These are phyloP conservation scores for Cercospora sojina DNA, from an alignment of 2,329 filamentous ascomycete genomes.

Conservation along the genomic window DNA sequence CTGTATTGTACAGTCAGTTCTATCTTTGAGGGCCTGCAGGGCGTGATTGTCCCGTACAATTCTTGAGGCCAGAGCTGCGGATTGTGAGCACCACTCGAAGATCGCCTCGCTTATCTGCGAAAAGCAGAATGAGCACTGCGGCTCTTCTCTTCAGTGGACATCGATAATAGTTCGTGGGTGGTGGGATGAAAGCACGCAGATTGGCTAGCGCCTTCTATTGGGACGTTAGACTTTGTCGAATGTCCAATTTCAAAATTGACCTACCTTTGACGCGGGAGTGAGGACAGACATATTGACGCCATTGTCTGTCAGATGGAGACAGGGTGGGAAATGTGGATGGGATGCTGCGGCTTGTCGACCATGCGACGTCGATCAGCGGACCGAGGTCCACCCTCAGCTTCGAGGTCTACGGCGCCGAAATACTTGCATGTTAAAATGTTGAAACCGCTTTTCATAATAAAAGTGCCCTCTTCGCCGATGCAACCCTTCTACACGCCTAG, in stretches of 20 bases:
- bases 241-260: not conserved
- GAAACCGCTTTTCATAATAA: not conserved
- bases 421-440: not conserved
- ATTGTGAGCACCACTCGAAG: conserved; percentile 66
- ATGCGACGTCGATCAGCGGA: conserved; percentile 16
- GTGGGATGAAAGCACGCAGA: conserved; percentile 56
- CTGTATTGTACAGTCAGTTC: conserved; percentile 45
- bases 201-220: conserved; percentile 52
- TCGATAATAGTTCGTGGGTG: conserved; percentile 56
- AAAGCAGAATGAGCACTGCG: conserved; percentile 83
- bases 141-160: conserved; percentile 67
- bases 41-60: conserved; percentile 45
- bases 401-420: conserved; percentile 8
- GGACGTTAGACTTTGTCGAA: not conserved
- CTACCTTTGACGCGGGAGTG: conserved; percentile 37
- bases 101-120: conserved; percentile 78
- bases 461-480: not conserved
- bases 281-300: conserved; percentile 36
- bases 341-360: not conserved
- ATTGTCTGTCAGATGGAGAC: conserved; percentile 19
- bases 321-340: conserved; percentile 7
- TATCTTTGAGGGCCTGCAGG: not conserved
- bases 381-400: conserved; percentile 10
- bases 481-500: not conserved
- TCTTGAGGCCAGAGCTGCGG: conserved; percentile 58